Evolutionary conservation across 2,329 filamentous ascomycete genomes (phyloP), one percentile per base, ranked within the genome.

Genomic region (Massarina eburnea): DNA sequence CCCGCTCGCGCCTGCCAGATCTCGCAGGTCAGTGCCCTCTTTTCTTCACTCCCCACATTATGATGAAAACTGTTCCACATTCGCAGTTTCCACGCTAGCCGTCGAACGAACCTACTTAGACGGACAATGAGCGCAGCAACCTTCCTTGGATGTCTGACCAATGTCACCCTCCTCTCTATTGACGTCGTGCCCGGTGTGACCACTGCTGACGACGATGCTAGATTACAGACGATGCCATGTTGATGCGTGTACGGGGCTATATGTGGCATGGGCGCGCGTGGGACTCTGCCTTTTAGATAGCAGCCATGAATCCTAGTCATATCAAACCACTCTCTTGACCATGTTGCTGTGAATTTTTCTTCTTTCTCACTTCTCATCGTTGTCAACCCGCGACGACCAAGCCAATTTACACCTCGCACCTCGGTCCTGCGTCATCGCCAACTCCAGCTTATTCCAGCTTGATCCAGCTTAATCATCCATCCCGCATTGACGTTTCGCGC

Each of bases 61-160:
- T 87, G 85, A 88, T 88, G 84, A 88, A 87, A 84, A 71, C 80
- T 80, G 78, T 84, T 81, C 78, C 76, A 81, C 78, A 88, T 89
- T 91, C 86, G 86, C 86, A 90, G 86, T 90, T 90, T 90, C 83
- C 86, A 88, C 86, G 88, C 78, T 84, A 88, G 83, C 80, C 80
- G 79, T 79, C 73, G 66, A 60, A 65, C 70, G 82, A 85, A 84
- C 83, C 83, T 82, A 79, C 74, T 72, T 74, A 59, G 79, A 66
- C 66, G 80, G 79, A 76, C 84, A 66, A 85, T 88, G 85, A 88
- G 79, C 79, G 84, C 62, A 58, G 63, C 61, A 64, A 62, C 71
- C 83, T 86, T 87, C 83, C 83, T 88, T 88, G 84, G 85, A 87
- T 87, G 84, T 86, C 83, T 85, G 81, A 86, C 74, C 45, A 36